phyloP scores from a whole-genome alignment of 257 asterid genomes.

The Ilex aquifolium region DNA sequence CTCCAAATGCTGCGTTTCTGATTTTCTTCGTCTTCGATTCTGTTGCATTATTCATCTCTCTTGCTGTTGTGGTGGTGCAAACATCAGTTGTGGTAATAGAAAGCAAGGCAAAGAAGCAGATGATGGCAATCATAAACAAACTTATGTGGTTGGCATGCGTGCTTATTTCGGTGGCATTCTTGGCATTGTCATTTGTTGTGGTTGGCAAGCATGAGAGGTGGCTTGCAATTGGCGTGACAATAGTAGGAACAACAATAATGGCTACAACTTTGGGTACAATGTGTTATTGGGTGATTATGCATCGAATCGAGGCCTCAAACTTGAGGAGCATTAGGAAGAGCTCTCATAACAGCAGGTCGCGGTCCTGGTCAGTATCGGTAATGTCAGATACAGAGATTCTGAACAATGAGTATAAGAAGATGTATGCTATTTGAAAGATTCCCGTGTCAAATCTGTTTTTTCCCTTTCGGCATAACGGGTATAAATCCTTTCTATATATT shows the following conservation, averaged over 20 bases:
- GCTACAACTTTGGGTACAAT: slow-evolving; percentile 43
- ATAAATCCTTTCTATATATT: too few species aligned
- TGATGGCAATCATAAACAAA: slow-evolving; percentile 56
- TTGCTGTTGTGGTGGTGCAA: slow-evolving; percentile 57
- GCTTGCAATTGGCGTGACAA: slow-evolving; percentile 41
- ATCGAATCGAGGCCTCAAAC: slow-evolving; percentile 34
- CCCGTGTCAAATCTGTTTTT: background rate
- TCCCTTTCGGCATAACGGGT: background rate
- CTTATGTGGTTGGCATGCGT: slow-evolving; percentile 57
- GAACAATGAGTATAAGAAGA: background rate
- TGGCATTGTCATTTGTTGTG: slow-evolving; percentile 46
- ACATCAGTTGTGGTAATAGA: slow-evolving; percentile 51
- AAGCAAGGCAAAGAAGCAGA: slow-evolving; percentile 50
- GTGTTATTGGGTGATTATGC: slow-evolving; percentile 53
- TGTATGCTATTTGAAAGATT: background rate
- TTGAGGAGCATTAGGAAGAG: slow-evolving; percentile 24
- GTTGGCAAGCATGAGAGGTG: slow-evolving; percentile 39
- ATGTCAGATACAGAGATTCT: background rate
- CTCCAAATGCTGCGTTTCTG: slow-evolving; percentile 28
- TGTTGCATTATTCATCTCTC: slow-evolving; percentile 38
- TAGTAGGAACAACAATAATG: slow-evolving; percentile 40
- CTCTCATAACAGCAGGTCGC: slow-evolving; percentile 25
- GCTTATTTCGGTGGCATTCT: slow-evolving; percentile 43
- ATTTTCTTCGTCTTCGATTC: slow-evolving; percentile 51
- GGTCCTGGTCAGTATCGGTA: slow-evolving; percentile 4